Conservation (phyloP, 1,284 basidiomycete genomes). For the Violaceomyces palustris region DNA sequence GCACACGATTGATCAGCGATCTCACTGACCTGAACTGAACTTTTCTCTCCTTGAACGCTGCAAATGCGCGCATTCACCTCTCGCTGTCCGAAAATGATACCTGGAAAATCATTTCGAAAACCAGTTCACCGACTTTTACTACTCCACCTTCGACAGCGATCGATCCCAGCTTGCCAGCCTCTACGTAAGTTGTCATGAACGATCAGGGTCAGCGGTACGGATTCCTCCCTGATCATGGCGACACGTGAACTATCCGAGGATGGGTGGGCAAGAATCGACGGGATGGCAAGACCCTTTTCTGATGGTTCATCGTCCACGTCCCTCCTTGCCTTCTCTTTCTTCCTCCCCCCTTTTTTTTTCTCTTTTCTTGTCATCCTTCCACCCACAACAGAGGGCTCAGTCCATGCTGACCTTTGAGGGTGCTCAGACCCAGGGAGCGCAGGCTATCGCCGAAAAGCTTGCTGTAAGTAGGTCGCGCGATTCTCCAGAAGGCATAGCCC, state of each 20-base stretch:
- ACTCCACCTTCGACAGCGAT: conserved; percentile 63
- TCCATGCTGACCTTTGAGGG: conserved; percentile 92
- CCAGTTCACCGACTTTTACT: conserved; percentile 52
- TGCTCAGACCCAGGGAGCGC: conserved; percentile 61
- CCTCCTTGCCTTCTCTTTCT: neutral
- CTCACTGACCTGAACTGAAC: too few species aligned
- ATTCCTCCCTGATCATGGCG: too few species aligned
- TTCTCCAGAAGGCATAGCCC: too few species aligned
- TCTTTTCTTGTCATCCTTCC: neutral
- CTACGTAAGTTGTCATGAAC: conserved; percentile 62
- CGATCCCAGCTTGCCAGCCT: conserved; percentile 61
- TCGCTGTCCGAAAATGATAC: too few species aligned
- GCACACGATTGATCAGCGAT: too few species aligned
- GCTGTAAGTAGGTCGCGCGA: conserved; percentile 64
- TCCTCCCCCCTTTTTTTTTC: neutral
- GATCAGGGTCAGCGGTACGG: neutral
- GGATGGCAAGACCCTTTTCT: neutral
- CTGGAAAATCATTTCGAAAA: too few species aligned
- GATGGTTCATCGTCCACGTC: neutral
- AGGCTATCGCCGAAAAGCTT: conserved; percentile 73
- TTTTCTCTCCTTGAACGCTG: neutral
- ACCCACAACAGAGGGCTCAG: conserved; percentile 61
- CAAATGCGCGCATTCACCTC: neutral
- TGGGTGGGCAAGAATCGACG: too few species aligned
- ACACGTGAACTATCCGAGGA: too few species aligned